Conservation (phyloP, 2,329 filamentous ascomycete species). For the Alternaria postmessia region DNA sequence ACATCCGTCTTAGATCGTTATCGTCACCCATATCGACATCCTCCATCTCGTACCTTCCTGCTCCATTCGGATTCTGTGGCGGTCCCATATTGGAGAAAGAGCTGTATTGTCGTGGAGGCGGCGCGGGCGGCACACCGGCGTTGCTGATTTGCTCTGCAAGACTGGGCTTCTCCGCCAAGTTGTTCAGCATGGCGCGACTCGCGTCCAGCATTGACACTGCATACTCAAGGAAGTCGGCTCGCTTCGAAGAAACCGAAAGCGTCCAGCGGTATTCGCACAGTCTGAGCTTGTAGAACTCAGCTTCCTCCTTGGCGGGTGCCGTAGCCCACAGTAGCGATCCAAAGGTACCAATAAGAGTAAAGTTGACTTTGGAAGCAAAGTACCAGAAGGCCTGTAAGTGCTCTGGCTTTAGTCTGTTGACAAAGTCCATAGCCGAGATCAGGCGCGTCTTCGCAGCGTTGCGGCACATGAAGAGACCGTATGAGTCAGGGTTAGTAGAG, state of each 20-base stretch:
- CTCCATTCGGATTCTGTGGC: constrained; percentile 20
- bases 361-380: constrained; percentile 87
- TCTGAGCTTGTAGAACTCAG: constrained; percentile 87
- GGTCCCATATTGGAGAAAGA: constrained; percentile 30
- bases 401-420: constrained; percentile 85
- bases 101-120: constrained; percentile 30
- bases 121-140: constrained; percentile 48
- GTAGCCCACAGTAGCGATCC: constrained; percentile 90
- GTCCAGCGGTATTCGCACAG: constrained; percentile 95
- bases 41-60: constrained; percentile 22
- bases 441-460: constrained; percentile 92
- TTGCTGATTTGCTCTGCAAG: constrained; percentile 49
- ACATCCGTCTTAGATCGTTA: constrained; percentile 28
- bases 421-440: constrained; percentile 96
- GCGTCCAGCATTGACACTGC: constrained; percentile 58
- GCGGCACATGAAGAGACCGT: constrained; percentile 90
- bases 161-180: constrained; percentile 55
- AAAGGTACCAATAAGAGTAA: constrained; percentile 93
- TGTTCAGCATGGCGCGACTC: constrained; percentile 54
- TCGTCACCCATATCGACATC: constrained; percentile 43
- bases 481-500: constrained; percentile 68
- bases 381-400: constrained; percentile 95
- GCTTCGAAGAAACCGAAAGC: constrained; percentile 82
- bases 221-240: constrained; percentile 61
- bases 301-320: constrained; percentile 84